Base-by-base conservation (phyloP, 306 rosid species). In the Medicago arabica region DNA sequence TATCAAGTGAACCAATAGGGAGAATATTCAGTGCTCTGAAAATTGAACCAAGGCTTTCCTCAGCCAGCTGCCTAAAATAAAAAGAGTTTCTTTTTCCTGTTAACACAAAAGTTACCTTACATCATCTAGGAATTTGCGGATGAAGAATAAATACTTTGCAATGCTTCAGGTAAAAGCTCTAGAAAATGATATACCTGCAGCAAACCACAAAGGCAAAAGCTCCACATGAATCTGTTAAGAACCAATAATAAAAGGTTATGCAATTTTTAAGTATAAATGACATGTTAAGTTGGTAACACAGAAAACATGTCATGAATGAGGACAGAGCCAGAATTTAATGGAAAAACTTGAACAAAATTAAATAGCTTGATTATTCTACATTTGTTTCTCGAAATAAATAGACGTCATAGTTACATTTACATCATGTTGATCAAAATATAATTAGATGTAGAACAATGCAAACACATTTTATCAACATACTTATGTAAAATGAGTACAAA, bases 171-270 rank as follows among this genome's bases (percentile, higher is more conserved):
- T 43, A 75, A 75, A 76, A 74, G 69, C 67, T 57, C 67, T 62
- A 51, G 84, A 79, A 74, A 76, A 46, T 64, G 41, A 64, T 59
- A 53, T 88, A 90, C 97, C 93, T 83, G 91, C 88, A 81, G 88
- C 90, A 88, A 85, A 90, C 90, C 90, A 84, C 85, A 92, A 72
- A 31, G 97, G 96, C 83, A 90, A 92, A 81, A 92, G 92, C 72
- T 87, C 81, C 72, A 83, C 57, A 75, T 77, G 91, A 80, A 92
- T 76, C 97, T 92, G 93, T 70, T 78, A 63, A 80, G 59, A 65
- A 76, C 74, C 69, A 74, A 76, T 58, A 77, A 36, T 7, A 28
- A 40, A 41, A 74, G 36, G 76, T 76, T 71, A 80, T 69, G 50
- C 8, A 15, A 43, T 9, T 49, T 55, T 69, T 69, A 17, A 44